phyloP scores from a whole-genome alignment of 306 rosid genomes.

The Vicia faba region DNA sequence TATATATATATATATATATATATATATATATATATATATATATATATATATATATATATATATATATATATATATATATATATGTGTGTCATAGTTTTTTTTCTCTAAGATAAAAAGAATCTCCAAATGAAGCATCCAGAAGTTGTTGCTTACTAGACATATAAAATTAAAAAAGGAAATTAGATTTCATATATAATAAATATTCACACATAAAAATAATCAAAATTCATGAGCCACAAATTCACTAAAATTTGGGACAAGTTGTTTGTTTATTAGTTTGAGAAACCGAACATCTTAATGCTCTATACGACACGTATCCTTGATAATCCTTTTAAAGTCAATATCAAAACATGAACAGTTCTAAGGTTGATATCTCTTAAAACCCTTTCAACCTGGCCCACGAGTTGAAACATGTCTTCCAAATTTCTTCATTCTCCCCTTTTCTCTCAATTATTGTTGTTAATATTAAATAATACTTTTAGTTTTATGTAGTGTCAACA shows the following conservation, averaged over 20 bases:
- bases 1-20: too few species aligned
- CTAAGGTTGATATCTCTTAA: slow-evolving; percentile 23
- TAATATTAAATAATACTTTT: background rate
- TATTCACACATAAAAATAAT: background rate
- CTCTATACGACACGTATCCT: slow-evolving; percentile 24
- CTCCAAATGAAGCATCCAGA: slow-evolving; percentile 25
- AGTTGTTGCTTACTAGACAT: slow-evolving; percentile 21
- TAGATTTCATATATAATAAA: slow-evolving; percentile 24
- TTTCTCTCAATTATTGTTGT: background rate
- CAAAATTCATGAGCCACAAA: slow-evolving; percentile 45
- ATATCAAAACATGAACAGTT: slow-evolving; percentile 9
- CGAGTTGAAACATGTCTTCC: background rate
- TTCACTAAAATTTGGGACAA: slow-evolving; percentile 20
- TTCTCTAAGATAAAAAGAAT: background rate
- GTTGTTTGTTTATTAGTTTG: slow-evolving; percentile 35
- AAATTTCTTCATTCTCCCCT: background rate
- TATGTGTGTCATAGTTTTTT: background rate
- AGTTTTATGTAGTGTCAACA: too few species aligned
- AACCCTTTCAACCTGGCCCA: slow-evolving; percentile 26
- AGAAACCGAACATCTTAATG: slow-evolving; percentile 27
- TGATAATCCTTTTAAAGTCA: slow-evolving; percentile 33
- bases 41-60: too few species aligned
- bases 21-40: too few species aligned
- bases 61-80: too few species aligned
- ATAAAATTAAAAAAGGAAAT: background rate